Evolutionary conservation across 2,329 filamentous ascomycete genomes (phyloP), one percentile per base, ranked within the genome.

Genomic region (Leptographium wingfieldii): DNA sequence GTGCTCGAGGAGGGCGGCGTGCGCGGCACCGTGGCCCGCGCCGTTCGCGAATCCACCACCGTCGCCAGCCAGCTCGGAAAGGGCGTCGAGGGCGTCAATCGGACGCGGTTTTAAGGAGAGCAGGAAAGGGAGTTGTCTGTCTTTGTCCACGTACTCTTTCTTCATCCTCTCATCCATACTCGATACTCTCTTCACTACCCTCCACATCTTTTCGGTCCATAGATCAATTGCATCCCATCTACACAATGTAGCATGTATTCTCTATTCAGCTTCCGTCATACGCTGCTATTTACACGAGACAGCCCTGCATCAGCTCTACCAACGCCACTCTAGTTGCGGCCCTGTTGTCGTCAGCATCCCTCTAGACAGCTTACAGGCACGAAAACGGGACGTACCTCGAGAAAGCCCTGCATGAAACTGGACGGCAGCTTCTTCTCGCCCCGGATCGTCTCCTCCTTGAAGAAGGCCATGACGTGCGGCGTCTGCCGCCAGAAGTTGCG

Each of bases 401-500:
- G 79, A 79, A 99, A 99, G 56, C 90, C 90, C 67, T 85, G 82
- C 77, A 99, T 95, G 77, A 99, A 99, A 78, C 83, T 94, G 68
- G 84, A 84, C 48, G 92, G 92, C 74, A 96, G 76, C 72, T 83
- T 84, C 67, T 90, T 73, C 79, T 87, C 73, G 84, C 90, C 79
- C 84, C 90, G 76, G 71, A 83, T 82, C 73, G 80, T 82, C 74
- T 97, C 92, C 68, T 85, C 81, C 71, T 92, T 85, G 81, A 97
- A 99, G 76, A 96, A 99, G 69, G 94, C 91, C 82, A 99, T 90
- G 67, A 99, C 82, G 73, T 99, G 94, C 65, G 88, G 88, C 63
- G 92, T 81, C 76, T 99, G 94, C 77, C 96, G 96, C 94, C 94
- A 99, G 81, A 88, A 99, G 78, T 99, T 99, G 80, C 99, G 84